A percentile compares a stretch with the other conserved stretches of the same genome.
Evolutionary conservation across 345 rosid species (phyloP).

Genomic region (Bruguiera parviflora): DNA sequence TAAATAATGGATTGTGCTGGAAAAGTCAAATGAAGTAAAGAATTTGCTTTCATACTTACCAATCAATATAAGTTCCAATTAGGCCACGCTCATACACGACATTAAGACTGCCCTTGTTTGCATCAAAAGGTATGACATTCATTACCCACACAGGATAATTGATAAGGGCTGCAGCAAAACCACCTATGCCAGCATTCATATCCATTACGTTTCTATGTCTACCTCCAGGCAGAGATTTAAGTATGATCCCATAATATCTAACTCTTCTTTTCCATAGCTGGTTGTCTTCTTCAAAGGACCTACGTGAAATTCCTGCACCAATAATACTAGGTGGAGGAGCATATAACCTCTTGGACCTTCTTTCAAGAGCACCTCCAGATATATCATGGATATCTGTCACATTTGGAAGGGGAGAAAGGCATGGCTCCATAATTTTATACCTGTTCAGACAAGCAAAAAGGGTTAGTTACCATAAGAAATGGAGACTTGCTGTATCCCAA

Average conservation of each 20-base stretch:
- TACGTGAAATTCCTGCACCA: slow-evolving; percentile 32
- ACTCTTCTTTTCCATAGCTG: slow-evolving; percentile 46
- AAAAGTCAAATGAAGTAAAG: not conserved
- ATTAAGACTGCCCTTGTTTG: slow-evolving; percentile 46
- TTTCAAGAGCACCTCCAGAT: slow-evolving; percentile 37
- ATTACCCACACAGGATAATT: slow-evolving; percentile 64
- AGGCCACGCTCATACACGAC: slow-evolving; percentile 64
- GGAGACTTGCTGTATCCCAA: not conserved
- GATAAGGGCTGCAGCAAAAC: slow-evolving; percentile 60
- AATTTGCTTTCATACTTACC: slow-evolving; percentile 35
- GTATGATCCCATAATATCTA: slow-evolving; percentile 37
- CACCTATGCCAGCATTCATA: slow-evolving; percentile 70
- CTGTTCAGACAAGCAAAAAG: slow-evolving; percentile 21
- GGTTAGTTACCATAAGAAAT: too few species aligned
- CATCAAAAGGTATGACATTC: slow-evolving; percentile 57
- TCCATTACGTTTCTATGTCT: slow-evolving; percentile 61
- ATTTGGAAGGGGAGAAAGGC: slow-evolving; percentile 50
- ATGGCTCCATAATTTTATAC: slow-evolving; percentile 52
- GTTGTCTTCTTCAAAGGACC: slow-evolving; percentile 37
- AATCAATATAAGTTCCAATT: slow-evolving; percentile 66
- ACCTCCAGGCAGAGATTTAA: slow-evolving; percentile 37
- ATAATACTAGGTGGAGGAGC: slow-evolving; percentile 38
- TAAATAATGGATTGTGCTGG: not conserved
- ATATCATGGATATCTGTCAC: slow-evolving; percentile 24
- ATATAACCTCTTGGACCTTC: slow-evolving; percentile 53